Evolutionary conservation across 208 protist genomes (phyloP).

Genomic region (Leishmania lainsoni): DNA sequence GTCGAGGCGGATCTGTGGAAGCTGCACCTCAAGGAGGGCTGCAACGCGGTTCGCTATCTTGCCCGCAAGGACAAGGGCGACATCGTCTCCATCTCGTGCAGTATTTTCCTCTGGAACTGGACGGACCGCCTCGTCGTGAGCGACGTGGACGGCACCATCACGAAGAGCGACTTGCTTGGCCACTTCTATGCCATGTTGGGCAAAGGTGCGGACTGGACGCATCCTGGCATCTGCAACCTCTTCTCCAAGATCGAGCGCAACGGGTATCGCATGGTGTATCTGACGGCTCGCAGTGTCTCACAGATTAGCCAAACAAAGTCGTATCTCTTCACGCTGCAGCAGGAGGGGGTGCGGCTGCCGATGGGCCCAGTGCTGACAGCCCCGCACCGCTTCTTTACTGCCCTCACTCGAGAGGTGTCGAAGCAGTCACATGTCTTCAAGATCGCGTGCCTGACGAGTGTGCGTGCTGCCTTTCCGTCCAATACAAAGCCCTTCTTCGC

Average conservation of each 20-base stretch:
- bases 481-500: conserved; percentile 84
- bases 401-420: conserved; percentile 89
- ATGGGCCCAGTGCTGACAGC: conserved; percentile 89
- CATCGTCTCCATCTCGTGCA: conserved; percentile 74
- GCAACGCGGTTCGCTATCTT: conserved; percentile 92
- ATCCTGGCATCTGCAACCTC: conserved; percentile 93
- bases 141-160: conserved; percentile 99
- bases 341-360: conserved; percentile 79
- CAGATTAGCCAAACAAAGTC: conserved; percentile 82
- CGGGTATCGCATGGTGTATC: conserved; percentile 95
- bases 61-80: conserved; percentile 72
- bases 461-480: conserved; percentile 78
- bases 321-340: conserved; percentile 84
- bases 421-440: conserved; percentile 93
- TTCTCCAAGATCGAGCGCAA: conserved; percentile 95
- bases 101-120: conserved; percentile 95
- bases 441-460: conserved; percentile 76
- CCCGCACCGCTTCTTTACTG: conserved; percentile 85
- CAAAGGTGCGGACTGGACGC: conserved; percentile 93
- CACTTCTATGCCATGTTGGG: conserved; percentile 94
- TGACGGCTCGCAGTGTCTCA: conserved; percentile 90
- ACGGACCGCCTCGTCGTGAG: conserved; percentile 95
- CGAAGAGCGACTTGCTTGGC: conserved; percentile 96
- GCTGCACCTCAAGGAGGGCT: conserved; percentile 87
- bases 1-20: conserved; percentile 87